These are phyloP conservation scores for Wickerhamiella nectarea DNA, from an alignment of 805 yeast genomes.

Conservation along the genomic window DNA sequence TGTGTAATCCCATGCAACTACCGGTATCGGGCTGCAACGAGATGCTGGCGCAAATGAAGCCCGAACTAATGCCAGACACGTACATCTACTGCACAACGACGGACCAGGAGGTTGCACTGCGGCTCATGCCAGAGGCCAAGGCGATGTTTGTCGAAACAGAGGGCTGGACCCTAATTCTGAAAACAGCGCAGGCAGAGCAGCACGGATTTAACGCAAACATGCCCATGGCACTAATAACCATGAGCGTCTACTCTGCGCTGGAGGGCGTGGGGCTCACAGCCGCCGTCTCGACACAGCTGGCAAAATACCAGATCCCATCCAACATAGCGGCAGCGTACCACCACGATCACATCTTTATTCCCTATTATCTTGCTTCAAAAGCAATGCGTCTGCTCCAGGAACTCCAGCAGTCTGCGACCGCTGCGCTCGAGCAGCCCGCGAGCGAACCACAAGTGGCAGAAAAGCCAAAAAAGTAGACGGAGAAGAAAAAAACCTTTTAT, in stretches of 20 bases:
- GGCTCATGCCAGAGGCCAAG: not conserved
- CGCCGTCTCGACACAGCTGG: not conserved
- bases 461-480: not conserved
- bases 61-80: not conserved
- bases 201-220: not conserved
- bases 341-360: not conserved
- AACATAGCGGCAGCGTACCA: not conserved
- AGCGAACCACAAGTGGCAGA: no score
- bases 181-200: not conserved
- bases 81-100: not conserved
- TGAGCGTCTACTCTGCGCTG: not conserved
- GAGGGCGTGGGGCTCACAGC: not conserved
- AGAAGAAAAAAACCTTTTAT: no score
- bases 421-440: not conserved
- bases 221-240: not conserved
- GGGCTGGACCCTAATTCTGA: not conserved
- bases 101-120: not conserved
- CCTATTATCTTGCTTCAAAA: not conserved
- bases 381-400: not conserved
- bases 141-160: not conserved
- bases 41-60: not conserved
- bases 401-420: not conserved
- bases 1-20: not conserved
- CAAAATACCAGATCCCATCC: not conserved
- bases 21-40: not conserved